These are phyloP conservation scores for Physcomitrium patens DNA, from an alignment of 225 moss, liverwort and hornwort genomes.

Conservation along the genomic window DNA sequence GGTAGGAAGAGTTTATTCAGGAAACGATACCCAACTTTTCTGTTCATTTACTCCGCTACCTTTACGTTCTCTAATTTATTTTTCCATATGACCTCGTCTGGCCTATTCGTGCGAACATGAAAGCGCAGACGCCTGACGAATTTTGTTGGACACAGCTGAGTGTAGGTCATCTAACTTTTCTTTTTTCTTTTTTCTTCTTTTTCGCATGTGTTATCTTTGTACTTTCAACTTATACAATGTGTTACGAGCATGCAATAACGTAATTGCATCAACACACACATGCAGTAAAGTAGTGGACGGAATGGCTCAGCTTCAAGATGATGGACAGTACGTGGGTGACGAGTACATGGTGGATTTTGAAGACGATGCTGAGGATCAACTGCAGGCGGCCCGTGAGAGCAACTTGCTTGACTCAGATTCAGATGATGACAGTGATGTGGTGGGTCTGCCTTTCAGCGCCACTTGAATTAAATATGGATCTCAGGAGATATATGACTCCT, in stretches of 20 bases:
- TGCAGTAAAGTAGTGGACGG: constrained; percentile 36
- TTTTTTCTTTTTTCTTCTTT: not conserved
- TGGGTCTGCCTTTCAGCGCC: constrained; percentile 25
- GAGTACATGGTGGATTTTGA: constrained; percentile 89
- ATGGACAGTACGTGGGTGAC: constrained; percentile 54
- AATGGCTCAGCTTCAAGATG: constrained; percentile 65
- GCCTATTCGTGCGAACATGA: not conserved
- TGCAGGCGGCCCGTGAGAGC: constrained; percentile 67
- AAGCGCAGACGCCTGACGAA: constrained; percentile 11
- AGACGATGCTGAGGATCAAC: constrained; percentile 76
- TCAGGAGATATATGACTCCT: not conserved
- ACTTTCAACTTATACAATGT: not conserved
- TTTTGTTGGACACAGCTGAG: not conserved
- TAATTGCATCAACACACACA: constrained; percentile 15
- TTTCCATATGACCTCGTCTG: not conserved
- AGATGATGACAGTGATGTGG: constrained; percentile 81
- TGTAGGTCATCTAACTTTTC: not conserved
- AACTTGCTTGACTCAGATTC: constrained; percentile 79
- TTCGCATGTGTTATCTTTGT: constrained; percentile 20
- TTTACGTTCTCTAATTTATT: not conserved
- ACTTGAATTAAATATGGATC: not conserved
- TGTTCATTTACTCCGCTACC: not conserved
- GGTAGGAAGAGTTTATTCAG: not conserved
- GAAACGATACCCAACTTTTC: not conserved
- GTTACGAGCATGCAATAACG: not conserved